A percentile compares a stretch with the other conserved stretches of the same genome.
These are phyloP conservation scores for Yamadazyma songkhlaensis DNA, from an alignment of 1,139 yeast genomes.

Conservation along the genomic window DNA sequence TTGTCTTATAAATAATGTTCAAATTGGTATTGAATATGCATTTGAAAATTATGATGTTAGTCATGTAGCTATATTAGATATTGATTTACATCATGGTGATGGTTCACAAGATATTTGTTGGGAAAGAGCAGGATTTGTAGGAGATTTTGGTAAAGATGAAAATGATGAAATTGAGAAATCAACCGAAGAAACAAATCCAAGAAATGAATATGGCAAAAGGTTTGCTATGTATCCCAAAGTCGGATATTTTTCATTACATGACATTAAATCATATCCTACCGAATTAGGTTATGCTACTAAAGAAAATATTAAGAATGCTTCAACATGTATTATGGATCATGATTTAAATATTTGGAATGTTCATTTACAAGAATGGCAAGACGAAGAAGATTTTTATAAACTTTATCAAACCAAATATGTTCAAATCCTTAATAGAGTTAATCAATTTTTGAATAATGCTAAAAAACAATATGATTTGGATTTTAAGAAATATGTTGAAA, in stretches of 20 bases:
- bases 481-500: conserved; percentile 29
- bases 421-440: conserved; percentile 63
- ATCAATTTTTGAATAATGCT: conserved; percentile 57
- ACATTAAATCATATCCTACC: conserved; percentile 83
- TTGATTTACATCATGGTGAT: conserved; percentile 91
- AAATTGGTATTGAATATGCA: conserved; percentile 81
- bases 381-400: conserved; percentile 62
- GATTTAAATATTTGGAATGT: conserved; percentile 83
- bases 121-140: conserved; percentile 66
- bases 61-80: conserved; percentile 80
- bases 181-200: conserved; percentile 25
- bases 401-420: conserved; percentile 64
- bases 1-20: conserved; percentile 79
- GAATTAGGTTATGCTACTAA: conserved; percentile 76
- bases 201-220: conserved; percentile 54
- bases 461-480: conserved; percentile 43
- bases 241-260: conserved; percentile 84
- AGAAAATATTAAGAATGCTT: conserved; percentile 71
- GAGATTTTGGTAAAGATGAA: conserved; percentile 48
- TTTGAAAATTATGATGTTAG: conserved; percentile 60
- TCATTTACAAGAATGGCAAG: conserved; percentile 66
- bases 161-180: conserved; percentile 34
- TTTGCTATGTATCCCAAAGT: conserved; percentile 59
- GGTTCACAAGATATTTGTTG: conserved; percentile 88
- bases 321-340: conserved; percentile 78